Evolutionary conservation across 1,284 basidiomycete genomes (phyloP), one percentile per base, ranked within the genome.

Genomic region (Cystobasidiaceae sp.): DNA sequence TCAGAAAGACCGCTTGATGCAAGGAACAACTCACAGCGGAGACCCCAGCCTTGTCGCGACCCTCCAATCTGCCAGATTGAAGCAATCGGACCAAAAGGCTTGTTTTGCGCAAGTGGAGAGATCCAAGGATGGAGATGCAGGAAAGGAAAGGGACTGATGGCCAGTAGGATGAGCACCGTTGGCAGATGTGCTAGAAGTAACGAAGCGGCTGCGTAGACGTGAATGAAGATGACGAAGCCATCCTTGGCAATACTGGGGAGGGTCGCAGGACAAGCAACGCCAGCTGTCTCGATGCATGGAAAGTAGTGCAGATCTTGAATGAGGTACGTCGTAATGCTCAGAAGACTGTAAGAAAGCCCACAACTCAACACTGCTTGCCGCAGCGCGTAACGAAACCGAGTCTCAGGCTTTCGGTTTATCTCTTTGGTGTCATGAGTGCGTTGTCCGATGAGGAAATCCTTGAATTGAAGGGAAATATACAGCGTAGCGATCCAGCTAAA

Each of bases 391-490:
- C 15, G 11, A 30, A 59, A 59, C 4, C n/a, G n/a, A 21, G 13
- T 25, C 13, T 21, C 27, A 32, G 8, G 39, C n/a, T 19, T 45
- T 37, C 6, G 39, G 33, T 25, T 44, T 30, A 9, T 27, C 15
- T 32, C 49, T 51, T 32, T 55, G 45, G 4, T n/a, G 30, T 64
- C 61, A 27, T 64, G 61, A 23, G 52, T 19, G 2, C 23, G 25
- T 6, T 48, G 32, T 44, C 51, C 51, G 19, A 64, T 64, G 23
- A 64, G 43, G 27, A 46, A 64, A 32, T 64, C 48, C 25, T 21
- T 64, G 43, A 64, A 44, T 23, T 54, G 61, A 3, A 56, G 41
- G 2, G 61, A 55, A 8, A 64, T 15, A 15, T 41, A 32, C 19
- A 64, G 52, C 5, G 33, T 64, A 15, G 28, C 52, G 2, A 56